Evolutionary conservation across 2,329 filamentous ascomycete species (phyloP), one percentile per base, ranked within the genome.

Genomic region (Aphanocladium album): DNA sequence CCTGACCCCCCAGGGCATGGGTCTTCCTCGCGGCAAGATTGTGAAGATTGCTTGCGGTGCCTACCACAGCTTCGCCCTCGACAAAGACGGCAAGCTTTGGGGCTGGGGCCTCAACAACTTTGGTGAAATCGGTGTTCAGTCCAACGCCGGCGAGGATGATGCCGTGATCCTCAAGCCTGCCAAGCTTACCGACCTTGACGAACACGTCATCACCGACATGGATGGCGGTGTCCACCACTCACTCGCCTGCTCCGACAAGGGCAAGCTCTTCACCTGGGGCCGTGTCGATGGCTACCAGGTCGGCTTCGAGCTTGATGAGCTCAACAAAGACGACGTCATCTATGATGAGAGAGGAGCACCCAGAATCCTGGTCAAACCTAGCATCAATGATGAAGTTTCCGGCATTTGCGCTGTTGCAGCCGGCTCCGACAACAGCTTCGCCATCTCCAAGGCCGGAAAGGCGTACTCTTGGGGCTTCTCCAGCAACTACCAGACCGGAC

Each of bases 81-180:
- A 89, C 73, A 81, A 83, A 61, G 82, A 84, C 16, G 89, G 87
- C 43, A 80, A 83, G 33, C 88, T 93, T 35, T 95, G 86, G 74
- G 84, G 87, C 0, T 96, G 91, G 91, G 91, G 92, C 25, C 79
- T 93, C 33, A 96, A 96, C 80, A 92, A 89, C 75, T 96, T 90
- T 73, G 89, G 88, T 64, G 88, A 96, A 76, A 90, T 89, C 17
- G 91, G 77, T 5, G 84, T 89, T 56, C 79, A 79, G 55, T 78
- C 82, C 57, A 82, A 89, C 61, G 78, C 76, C 39, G 72, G 77
- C 21, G 72, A 74, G 62, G 74, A 80, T 19, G 82, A 83, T 30
- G 87, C 86, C 58, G 90, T 88, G 63, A 83, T 96, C 55, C 81
- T 89, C n/a, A 83, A 84, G 66, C 89, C 91, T 2, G 84, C 83